Evolutionary conservation across 192 early-diverging fungal genomes (phyloP).

Genomic region (Chytriomyces hyalinus): DNA sequence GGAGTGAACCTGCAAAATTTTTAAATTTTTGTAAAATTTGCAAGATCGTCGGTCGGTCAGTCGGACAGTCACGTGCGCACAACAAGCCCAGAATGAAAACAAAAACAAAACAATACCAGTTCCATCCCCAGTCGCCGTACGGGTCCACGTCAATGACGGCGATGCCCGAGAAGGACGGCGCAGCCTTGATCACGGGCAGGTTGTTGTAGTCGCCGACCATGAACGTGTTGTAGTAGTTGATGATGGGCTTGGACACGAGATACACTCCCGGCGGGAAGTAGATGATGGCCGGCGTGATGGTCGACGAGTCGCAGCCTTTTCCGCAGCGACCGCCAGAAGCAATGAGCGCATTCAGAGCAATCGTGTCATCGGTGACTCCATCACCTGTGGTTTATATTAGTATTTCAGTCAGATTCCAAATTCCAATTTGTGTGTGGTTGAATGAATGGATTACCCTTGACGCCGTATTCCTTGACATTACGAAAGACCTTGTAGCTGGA

Average conservation of each 20-base stretch:
- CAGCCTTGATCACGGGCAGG: constrained; percentile 43
- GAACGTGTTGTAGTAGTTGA: constrained; percentile 49
- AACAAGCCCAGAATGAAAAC: too few species aligned
- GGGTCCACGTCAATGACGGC: constrained; percentile 47
- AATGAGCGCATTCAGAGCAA: constrained; percentile 37
- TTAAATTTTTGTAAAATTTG: background rate
- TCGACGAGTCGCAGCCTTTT: constrained; percentile 42
- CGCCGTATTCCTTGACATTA: constrained; percentile 7
- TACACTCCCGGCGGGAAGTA: constrained; percentile 53
- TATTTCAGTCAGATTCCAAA: background rate
- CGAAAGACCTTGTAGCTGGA: constrained; percentile 44
- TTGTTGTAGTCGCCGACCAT: constrained; percentile 44
- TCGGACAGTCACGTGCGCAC: too few species aligned
- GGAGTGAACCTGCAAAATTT: constrained; percentile 42
- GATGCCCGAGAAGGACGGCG: constrained; percentile 45
- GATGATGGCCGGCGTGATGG: constrained; percentile 42
- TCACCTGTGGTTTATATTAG: constrained; percentile 47
- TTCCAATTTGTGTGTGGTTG: background rate
- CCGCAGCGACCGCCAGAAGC: constrained; percentile 42
- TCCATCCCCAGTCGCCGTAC: constrained; percentile 23
- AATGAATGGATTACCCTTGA: too few species aligned
- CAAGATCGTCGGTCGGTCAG: too few species aligned
- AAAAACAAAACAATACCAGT: constrained; percentile 29
- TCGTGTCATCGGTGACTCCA: constrained; percentile 49
- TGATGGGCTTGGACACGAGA: constrained; percentile 32